A percentile compares a stretch with the other conserved stretches of the same genome.
Evolutionary conservation across 2,329 filamentous ascomycete genomes (phyloP).

Genomic region (Trichoderma lentiforme): DNA sequence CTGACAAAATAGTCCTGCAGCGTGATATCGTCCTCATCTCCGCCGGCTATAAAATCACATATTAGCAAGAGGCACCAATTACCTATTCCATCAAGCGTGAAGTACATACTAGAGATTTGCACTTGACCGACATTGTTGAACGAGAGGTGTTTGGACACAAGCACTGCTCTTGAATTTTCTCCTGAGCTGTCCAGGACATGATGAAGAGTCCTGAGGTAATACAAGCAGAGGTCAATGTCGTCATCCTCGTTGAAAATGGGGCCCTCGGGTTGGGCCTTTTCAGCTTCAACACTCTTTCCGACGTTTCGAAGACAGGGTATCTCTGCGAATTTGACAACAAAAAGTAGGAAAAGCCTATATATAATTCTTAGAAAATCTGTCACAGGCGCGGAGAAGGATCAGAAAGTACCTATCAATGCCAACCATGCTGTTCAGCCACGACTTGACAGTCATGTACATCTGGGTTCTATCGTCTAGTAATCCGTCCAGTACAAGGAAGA

Average conservation of each 20-base stretch:
- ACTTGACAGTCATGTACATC: constrained; percentile 70
- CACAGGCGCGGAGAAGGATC: background rate
- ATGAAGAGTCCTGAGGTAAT: constrained; percentile 72
- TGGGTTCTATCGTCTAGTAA: constrained; percentile 70
- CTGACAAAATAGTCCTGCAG: constrained; percentile 67
- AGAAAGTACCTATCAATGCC: constrained; percentile 58
- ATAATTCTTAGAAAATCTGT: background rate
- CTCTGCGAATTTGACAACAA: constrained; percentile 56
- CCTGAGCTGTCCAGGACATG: constrained; percentile 67
- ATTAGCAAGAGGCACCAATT: constrained; percentile 23
- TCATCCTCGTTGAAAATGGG: constrained; percentile 50
- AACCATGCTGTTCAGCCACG: constrained; percentile 70
- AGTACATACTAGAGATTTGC: constrained; percentile 50
- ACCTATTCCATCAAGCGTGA: background rate
- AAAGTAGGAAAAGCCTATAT: constrained; percentile 56
- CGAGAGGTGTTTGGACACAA: constrained; percentile 57
- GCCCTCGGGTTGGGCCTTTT: constrained; percentile 14
- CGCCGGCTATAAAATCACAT: constrained; percentile 39
- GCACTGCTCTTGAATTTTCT: constrained; percentile 65
- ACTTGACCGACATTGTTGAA: constrained; percentile 26
- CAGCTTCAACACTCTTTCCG: constrained; percentile 20
- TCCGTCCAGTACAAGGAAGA: constrained; percentile 78
- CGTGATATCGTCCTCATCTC: constrained; percentile 53
- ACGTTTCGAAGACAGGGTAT: constrained; percentile 48
- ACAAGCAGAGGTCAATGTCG: constrained; percentile 72